These are phyloP conservation scores for Starmerella gropengiesseri DNA, from an alignment of 805 yeast genomes.

Conservation along the genomic window DNA sequence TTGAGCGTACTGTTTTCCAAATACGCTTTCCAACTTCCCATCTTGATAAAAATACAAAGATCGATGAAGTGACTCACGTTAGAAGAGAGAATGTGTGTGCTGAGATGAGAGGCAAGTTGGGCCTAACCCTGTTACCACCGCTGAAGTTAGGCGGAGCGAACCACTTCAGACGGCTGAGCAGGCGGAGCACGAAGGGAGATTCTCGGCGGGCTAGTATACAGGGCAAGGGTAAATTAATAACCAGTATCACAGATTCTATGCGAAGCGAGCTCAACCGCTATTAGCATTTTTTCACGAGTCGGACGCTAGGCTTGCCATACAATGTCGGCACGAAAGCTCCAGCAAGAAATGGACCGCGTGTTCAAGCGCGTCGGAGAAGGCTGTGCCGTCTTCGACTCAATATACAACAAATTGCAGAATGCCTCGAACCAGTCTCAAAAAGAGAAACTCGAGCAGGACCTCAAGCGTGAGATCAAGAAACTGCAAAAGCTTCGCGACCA, in stretches of 20 bases:
- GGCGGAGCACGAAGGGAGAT: no score
- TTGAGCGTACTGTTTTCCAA: conserved; percentile 56
- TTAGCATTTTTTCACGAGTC: conserved; percentile 3
- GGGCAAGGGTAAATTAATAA: conserved; percentile 5
- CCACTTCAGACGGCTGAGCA: no score
- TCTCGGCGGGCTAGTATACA: neutral
- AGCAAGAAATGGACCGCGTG: conserved; percentile 77
- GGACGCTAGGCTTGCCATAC: conserved; percentile 17
- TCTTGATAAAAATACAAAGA: neutral
- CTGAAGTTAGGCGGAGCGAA: no score
- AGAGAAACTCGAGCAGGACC: conserved; percentile 79
- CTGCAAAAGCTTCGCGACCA: conserved; percentile 89
- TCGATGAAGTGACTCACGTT: conserved; percentile 2
- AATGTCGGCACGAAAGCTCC: conserved; percentile 27
- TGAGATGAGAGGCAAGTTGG: no score
- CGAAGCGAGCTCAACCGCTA: neutral
- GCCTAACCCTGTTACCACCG: conserved; percentile 3
- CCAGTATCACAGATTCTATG: neutral
- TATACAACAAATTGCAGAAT: conserved; percentile 72
- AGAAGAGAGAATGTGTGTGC: neutral
- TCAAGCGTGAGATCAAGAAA: conserved; percentile 90
- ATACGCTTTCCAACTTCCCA: conserved; percentile 17
- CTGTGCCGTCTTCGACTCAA: conserved; percentile 67
- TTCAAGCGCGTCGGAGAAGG: conserved; percentile 90
- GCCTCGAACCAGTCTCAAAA: conserved; percentile 80